phyloP scores from a whole-genome alignment of 768 basidiomycete genomes.

The Xanthoconium purpureum region DNA sequence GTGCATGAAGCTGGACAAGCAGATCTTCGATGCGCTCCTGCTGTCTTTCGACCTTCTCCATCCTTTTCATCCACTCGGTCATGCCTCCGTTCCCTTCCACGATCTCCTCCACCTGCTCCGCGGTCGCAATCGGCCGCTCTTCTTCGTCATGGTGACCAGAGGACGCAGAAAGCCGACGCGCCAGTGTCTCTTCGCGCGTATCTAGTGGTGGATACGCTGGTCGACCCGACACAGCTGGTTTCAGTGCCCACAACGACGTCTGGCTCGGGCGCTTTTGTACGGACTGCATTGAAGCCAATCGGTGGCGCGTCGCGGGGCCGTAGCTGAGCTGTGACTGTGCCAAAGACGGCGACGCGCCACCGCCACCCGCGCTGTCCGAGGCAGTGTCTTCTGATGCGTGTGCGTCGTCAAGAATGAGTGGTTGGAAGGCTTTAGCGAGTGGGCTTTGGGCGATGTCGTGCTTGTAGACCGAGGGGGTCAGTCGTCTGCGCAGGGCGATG shows the following conservation, averaged over 20 bases:
- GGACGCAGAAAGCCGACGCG: slow-evolving; percentile 24
- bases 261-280: slow-evolving; percentile 14
- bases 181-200: slow-evolving; percentile 24
- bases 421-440: slow-evolving; percentile 72
- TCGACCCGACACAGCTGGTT: slow-evolving; percentile 4
- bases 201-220: slow-evolving; percentile 19
- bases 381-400: slow-evolving; percentile 34
- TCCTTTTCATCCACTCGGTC: slow-evolving; percentile 31
- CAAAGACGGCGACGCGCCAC: slow-evolving; percentile 4
- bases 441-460: slow-evolving; percentile 43
- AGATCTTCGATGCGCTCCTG: slow-evolving; percentile 50
- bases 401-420: slow-evolving; percentile 53
- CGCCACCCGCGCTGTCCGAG: slow-evolving; percentile 11
- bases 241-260: slow-evolving; percentile 2
- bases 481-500: slow-evolving; percentile 17
- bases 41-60: slow-evolving; percentile 41
- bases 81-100: slow-evolving; percentile 27
- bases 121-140: slow-evolving; percentile 18
- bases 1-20: slow-evolving; percentile 33
- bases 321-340: slow-evolving; percentile 30
- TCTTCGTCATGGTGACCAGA: slow-evolving; percentile 16
- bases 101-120: slow-evolving; percentile 27
- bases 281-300: slow-evolving; percentile 36
- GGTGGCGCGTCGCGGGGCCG: slow-evolving; percentile 39
- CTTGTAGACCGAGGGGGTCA: slow-evolving; percentile 19